These are phyloP conservation scores for Haplosporangium sp. DNA, from an alignment of 371 early-diverging fungal genomes.

Conservation along the genomic window DNA sequence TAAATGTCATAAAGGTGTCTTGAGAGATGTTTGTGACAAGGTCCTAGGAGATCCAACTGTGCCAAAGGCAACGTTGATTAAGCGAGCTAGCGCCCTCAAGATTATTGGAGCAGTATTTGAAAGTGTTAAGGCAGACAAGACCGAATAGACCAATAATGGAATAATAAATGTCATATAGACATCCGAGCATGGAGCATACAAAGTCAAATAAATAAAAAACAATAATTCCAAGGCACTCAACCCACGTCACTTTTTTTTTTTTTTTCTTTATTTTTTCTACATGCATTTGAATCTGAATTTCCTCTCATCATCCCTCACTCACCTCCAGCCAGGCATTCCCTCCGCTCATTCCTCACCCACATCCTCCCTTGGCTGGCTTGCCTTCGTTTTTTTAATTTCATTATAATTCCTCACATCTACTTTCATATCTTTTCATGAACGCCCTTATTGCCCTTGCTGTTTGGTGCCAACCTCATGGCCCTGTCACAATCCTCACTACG, in stretches of 20 bases:
- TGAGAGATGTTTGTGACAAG: constrained; percentile 91
- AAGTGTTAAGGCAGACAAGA: constrained; percentile 64
- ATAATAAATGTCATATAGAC: neutral
- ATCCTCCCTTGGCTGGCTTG: no score
- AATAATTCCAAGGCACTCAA: neutral
- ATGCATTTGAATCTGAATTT: no score
- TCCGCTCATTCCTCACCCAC: no score
- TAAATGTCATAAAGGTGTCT: constrained; percentile 60
- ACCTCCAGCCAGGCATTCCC: no score
- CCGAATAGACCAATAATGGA: neutral
- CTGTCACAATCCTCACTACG: constrained; percentile 55
- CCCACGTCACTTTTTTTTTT: neutral
- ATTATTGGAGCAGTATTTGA: constrained; percentile 81
- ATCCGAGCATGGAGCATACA: constrained; percentile 10
- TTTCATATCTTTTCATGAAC: constrained; percentile 23
- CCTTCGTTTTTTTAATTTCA: no score
- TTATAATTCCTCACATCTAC: neutral
- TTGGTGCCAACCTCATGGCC: constrained; percentile 56
- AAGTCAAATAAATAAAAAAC: neutral
- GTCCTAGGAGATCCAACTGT: constrained; percentile 76
- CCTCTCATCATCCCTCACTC: no score
- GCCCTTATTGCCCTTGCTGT: constrained; percentile 54
- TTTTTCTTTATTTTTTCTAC: no score
- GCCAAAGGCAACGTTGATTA: constrained; percentile 62
- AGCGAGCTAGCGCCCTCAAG: constrained; percentile 78